Evolutionary conservation across 306 rosid species (phyloP).

Genomic region (Mimosa bimucronata): DNA sequence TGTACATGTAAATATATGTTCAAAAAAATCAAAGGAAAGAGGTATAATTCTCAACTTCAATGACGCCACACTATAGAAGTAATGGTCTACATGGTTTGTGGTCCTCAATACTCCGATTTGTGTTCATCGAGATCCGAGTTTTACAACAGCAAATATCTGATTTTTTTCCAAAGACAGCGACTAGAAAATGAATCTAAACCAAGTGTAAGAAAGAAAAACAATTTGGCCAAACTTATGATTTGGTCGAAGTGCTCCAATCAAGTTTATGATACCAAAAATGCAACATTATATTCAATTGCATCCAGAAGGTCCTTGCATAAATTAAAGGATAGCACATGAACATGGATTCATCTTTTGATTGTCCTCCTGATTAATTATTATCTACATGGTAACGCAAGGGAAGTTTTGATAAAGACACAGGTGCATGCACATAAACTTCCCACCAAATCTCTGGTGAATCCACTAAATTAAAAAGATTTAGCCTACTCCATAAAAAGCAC

Average conservation of each 20-base stretch:
- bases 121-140: background rate
- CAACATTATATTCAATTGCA: conserved; percentile 38
- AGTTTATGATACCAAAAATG: conserved; percentile 4
- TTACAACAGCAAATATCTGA: conserved; percentile 38
- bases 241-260: conserved; percentile 29
- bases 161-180: conserved; percentile 39
- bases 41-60: background rate
- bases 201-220: conserved; percentile 32
- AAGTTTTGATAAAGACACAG: background rate
- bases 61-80: background rate
- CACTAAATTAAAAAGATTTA: conserved; percentile 5
- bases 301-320: conserved; percentile 28
- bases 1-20: background rate
- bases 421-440: background rate
- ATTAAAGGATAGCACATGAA: conserved; percentile 66
- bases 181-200: conserved; percentile 36
- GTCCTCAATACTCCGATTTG: background rate
- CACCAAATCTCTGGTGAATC: background rate
- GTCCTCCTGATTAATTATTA: conserved; percentile 48
- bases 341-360: conserved; percentile 62
- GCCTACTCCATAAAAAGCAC: background rate
- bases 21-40: background rate
- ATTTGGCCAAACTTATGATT: conserved; percentile 29
- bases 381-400: conserved; percentile 43
- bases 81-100: background rate